These are phyloP conservation scores for Rosa rugosa DNA, from an alignment of 306 rosid species.

Conservation along the genomic window DNA sequence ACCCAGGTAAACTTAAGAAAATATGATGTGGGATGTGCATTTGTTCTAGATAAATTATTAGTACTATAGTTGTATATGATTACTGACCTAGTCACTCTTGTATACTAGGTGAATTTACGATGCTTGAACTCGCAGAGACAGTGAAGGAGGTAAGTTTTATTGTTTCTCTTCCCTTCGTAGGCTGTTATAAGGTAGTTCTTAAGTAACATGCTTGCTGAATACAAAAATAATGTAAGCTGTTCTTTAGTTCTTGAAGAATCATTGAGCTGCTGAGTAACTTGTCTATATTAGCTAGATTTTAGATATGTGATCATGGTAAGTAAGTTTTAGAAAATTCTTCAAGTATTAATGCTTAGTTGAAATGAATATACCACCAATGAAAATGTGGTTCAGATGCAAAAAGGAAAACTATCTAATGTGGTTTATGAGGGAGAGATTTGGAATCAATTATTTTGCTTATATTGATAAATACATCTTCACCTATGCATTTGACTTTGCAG, in stretches of 20 bases:
- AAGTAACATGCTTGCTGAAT: not conserved
- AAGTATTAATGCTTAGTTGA: not conserved
- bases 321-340: not conserved
- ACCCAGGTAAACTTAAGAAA: conserved; percentile 59
- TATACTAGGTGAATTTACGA: conserved; percentile 72
- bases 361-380: not conserved
- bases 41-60: not conserved
- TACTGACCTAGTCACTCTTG: conserved; percentile 1
- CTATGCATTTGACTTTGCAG: conserved; percentile 40
- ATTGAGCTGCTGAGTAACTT: not conserved
- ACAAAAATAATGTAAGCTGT: not conserved
- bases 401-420: not conserved
- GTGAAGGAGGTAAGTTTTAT: conserved; percentile 73
- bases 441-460: not conserved
- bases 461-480: not conserved
- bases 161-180: conserved; percentile 1
- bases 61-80: not conserved
- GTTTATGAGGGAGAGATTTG: not conserved
- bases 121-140: conserved; percentile 87
- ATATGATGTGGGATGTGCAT: not conserved
- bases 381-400: not conserved
- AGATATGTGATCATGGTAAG: not conserved
- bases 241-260: not conserved
- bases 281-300: not conserved
- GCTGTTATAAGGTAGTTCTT: not conserved